A percentile compares a stretch with the other conserved stretches of the same genome.
Conservation (phyloP, 2,329 filamentous ascomycete genomes). For the Parastagonospora avenae region DNA sequence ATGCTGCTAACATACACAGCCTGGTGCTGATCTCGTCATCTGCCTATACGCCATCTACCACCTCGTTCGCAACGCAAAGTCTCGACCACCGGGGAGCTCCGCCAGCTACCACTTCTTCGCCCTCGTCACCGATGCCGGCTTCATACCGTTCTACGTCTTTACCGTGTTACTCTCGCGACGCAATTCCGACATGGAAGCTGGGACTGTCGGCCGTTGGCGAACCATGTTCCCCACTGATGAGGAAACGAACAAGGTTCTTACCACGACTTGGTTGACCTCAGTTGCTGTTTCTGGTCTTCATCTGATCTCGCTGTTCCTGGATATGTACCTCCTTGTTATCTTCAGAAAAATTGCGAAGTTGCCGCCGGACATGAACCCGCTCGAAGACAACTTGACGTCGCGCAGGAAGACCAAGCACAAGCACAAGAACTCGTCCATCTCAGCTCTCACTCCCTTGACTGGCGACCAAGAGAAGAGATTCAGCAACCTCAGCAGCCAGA, state of each 20-base stretch:
- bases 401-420: constrained; percentile 69
- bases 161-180: constrained; percentile 60
- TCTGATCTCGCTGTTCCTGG: constrained; percentile 70
- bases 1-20: constrained; percentile 55
- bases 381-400: constrained; percentile 84
- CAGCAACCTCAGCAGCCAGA: constrained; percentile 57
- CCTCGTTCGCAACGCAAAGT: constrained; percentile 70
- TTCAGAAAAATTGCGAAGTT: constrained; percentile 83
- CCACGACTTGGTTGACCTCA: constrained; percentile 71
- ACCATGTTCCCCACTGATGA: constrained; percentile 67
- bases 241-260: constrained; percentile 64
- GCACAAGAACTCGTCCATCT: constrained; percentile 67
- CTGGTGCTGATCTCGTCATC: constrained; percentile 74
- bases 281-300: constrained; percentile 71
- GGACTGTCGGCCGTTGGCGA: constrained; percentile 63
- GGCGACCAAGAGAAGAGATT: constrained; percentile 67
- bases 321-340: constrained; percentile 74
- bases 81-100: constrained; percentile 76
- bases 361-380: constrained; percentile 93
- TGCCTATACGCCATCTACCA: constrained; percentile 82
- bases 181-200: constrained; percentile 56
- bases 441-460: constrained; percentile 49
- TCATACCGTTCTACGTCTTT: constrained; percentile 68
- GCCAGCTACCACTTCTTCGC: constrained; percentile 91
- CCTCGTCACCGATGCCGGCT: constrained; percentile 69